These are phyloP conservation scores for Penicillium atrosanguineum DNA, from an alignment of 495 filamentous ascomycete genomes.

Conservation along the genomic window DNA sequence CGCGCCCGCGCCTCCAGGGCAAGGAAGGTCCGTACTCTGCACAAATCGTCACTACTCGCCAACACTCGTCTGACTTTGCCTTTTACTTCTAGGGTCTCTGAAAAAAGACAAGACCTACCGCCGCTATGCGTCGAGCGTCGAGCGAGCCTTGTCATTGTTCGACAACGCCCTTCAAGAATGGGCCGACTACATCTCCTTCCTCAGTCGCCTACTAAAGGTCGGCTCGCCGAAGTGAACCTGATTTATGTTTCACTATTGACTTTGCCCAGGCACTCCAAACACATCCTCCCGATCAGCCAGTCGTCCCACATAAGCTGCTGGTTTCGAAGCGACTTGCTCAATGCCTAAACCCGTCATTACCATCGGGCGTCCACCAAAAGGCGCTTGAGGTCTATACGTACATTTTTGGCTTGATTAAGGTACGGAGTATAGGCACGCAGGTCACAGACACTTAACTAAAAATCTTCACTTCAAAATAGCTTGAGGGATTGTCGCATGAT, in stretches of 20 bases:
- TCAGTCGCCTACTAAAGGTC: slow-evolving; percentile 89
- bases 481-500: slow-evolving; percentile 73
- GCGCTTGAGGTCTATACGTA: slow-evolving; percentile 89
- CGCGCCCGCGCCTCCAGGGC: slow-evolving; percentile 53
- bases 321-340: slow-evolving; percentile 91
- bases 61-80: slow-evolving; percentile 3
- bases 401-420: slow-evolving; percentile 62
- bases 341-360: slow-evolving; percentile 88
- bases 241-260: slow-evolving; percentile 17
- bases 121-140: slow-evolving; percentile 84
- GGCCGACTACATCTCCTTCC: slow-evolving; percentile 98
- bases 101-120: slow-evolving; percentile 89
- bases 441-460: slow-evolving; percentile 8
- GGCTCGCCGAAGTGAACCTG: slow-evolving; percentile 5
- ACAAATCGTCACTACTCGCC: neutral
- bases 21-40: slow-evolving; percentile 45
- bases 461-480: slow-evolving; percentile 24
- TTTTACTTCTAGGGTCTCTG: slow-evolving; percentile 51
- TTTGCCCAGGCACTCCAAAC: slow-evolving; percentile 75
- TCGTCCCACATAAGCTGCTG: slow-evolving; percentile 78
- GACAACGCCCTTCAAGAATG: slow-evolving; percentile 95
- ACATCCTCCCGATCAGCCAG: slow-evolving; percentile 64
- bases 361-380: slow-evolving; percentile 98
- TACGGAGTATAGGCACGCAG: neutral
- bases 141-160: slow-evolving; percentile 84